Evolutionary conservation across 2,329 filamentous ascomycete genomes (phyloP).

Genomic region (Fusarium austroafricanum): DNA sequence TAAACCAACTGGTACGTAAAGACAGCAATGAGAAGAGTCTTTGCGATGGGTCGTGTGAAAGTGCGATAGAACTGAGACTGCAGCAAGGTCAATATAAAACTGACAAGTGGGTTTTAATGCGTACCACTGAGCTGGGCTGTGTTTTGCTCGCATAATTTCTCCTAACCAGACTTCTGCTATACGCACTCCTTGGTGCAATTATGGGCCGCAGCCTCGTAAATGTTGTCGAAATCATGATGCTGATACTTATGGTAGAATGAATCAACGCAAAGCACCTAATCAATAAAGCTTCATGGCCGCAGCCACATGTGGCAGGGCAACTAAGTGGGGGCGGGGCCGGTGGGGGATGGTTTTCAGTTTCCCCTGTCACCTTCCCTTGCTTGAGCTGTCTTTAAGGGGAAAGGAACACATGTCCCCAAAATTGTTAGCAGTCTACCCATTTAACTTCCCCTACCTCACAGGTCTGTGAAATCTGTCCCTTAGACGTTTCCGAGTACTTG

Average conservation of each 20-base stretch:
- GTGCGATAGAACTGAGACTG: constrained; percentile 78
- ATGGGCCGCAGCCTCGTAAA: constrained; percentile 29
- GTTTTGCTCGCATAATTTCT: constrained; percentile 46
- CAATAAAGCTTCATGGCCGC: constrained; percentile 21
- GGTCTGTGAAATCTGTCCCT: constrained; percentile 46
- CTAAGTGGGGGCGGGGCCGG: constrained; percentile 36
- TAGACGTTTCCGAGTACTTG: constrained; percentile 36
- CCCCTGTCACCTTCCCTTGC: constrained; percentile 10
- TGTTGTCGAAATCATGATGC: constrained; percentile 22
- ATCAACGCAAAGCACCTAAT: constrained; percentile 3
- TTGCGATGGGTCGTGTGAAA: constrained; percentile 78
- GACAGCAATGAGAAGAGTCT: constrained; percentile 79
- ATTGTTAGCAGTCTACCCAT: constrained; percentile 31
- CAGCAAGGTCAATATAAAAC: not conserved
- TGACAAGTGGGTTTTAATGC: not conserved
- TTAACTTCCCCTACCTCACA: constrained; percentile 19
- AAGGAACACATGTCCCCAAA: constrained; percentile 52
- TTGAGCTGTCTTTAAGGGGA: constrained; percentile 37
- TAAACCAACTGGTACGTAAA: constrained; percentile 84
- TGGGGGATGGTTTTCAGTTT: constrained; percentile 13
- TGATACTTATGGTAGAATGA: not conserved
- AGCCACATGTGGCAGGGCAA: constrained; percentile 27
- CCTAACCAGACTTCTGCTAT: not conserved
- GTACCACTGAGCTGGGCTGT: constrained; percentile 45
- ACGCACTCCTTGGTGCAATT: not conserved